A percentile compares a stretch with the other conserved stretches of the same genome.
Evolutionary conservation across 1,284 basidiomycete genomes (phyloP).

Genomic region (Cutaneotrichosporon curvatum): DNA sequence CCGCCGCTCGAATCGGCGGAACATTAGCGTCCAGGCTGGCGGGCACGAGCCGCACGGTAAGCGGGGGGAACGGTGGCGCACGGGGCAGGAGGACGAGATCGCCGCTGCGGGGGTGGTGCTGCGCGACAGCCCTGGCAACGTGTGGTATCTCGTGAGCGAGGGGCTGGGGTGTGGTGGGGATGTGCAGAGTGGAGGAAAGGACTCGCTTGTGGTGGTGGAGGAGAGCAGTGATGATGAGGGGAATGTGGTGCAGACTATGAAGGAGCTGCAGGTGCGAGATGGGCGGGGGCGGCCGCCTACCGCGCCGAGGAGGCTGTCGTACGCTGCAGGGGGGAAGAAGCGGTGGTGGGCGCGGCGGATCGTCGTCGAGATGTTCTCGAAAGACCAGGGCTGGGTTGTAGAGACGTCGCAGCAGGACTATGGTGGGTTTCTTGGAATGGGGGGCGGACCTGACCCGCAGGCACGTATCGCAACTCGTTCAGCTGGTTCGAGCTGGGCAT

Average conservation of each 20-base stretch:
- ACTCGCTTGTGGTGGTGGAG: constrained; percentile 3
- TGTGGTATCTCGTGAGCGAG: constrained; percentile 30
- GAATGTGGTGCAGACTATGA: neutral
- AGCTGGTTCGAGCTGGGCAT: constrained; percentile 41
- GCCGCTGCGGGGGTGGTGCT: constrained; percentile 12
- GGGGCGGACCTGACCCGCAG: constrained; percentile 12
- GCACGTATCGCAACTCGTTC: constrained; percentile 32
- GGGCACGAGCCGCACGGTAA: constrained; percentile 8
- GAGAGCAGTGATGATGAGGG: neutral
- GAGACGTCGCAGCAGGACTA: constrained; percentile 19
- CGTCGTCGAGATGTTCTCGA: constrained; percentile 28
- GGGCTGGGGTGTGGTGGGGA: constrained; percentile 32
- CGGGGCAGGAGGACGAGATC: constrained; percentile 27
- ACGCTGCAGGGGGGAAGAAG: neutral
- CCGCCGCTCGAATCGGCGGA: constrained; percentile 10
- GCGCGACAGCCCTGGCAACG: constrained; percentile 19
- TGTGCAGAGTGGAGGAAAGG: constrained; percentile 9
- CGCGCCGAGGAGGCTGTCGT: neutral
- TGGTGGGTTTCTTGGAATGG: constrained; percentile 18
- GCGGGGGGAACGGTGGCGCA: constrained; percentile 12
- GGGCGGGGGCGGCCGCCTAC: neutral
- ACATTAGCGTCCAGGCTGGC: constrained; percentile 21
- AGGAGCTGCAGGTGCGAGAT: neutral
- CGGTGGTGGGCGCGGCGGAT: constrained; percentile 22
- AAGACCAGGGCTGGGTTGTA: constrained; percentile 39